phyloP scores from a whole-genome alignment of 805 yeast species.

The Metschnikowia proteae region DNA sequence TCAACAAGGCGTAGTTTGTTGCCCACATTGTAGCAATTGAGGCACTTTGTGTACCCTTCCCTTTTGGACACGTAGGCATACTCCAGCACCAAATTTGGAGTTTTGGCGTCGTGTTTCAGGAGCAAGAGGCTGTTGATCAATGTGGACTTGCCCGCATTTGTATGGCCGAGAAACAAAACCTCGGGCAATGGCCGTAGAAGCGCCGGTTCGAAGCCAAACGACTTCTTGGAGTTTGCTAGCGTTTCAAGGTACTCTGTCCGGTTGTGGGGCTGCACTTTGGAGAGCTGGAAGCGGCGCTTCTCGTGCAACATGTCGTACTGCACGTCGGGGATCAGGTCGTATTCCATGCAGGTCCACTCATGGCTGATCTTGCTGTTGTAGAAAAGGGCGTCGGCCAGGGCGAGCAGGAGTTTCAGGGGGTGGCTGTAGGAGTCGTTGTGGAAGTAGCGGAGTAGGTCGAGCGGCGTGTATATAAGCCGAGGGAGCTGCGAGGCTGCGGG shows the following conservation, averaged over 20 bases:
- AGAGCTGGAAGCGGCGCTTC: constrained; percentile 16
- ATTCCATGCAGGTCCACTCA: constrained; percentile 59
- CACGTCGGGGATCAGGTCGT: constrained; percentile 57
- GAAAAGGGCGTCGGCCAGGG: constrained; percentile 35
- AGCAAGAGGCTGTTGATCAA: constrained; percentile 60
- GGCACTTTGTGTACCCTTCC: constrained; percentile 58
- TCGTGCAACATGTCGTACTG: constrained; percentile 24
- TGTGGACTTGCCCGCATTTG: constrained; percentile 86
- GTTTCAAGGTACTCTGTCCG: too few species aligned
- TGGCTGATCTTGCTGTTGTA: constrained; percentile 42
- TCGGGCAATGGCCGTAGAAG: constrained; percentile 53
- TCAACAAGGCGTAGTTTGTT: constrained; percentile 66
- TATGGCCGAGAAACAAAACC: constrained; percentile 70
- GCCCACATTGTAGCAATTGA: constrained; percentile 70
- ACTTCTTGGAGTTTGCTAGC: background rate
- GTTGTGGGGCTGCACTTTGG: constrained; percentile 18
- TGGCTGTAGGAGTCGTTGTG: constrained; percentile 5
- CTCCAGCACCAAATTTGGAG: constrained; percentile 23
- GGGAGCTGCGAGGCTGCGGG: background rate
- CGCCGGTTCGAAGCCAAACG: constrained; percentile 34
- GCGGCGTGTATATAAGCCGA: constrained; percentile 10
- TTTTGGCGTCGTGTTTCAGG: constrained; percentile 26
- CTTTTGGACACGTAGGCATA: constrained; percentile 53
- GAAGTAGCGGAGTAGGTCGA: constrained; percentile 13
- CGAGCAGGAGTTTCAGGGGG: constrained; percentile 11